A percentile compares a stretch with the other conserved stretches of the same genome.
These are phyloP conservation scores for Neurospora sp. DNA, from an alignment of 495 filamentous ascomycete species.

Conservation along the genomic window DNA sequence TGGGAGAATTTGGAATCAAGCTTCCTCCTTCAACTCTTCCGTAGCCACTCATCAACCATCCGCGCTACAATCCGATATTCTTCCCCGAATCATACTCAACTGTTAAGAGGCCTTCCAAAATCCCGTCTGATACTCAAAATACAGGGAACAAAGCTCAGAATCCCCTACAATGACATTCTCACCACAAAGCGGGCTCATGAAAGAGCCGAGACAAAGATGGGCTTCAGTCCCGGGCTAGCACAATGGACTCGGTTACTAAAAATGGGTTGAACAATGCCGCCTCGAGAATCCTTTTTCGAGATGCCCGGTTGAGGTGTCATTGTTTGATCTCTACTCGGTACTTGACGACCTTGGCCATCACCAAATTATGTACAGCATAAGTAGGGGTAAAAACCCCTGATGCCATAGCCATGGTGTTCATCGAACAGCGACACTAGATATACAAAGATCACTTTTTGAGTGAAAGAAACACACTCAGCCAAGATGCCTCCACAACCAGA, in stretches of 20 bases:
- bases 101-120: background rate
- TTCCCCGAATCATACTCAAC: background rate
- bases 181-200: background rate
- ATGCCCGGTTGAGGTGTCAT: background rate
- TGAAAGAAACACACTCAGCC: background rate
- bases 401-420: background rate
- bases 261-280: background rate
- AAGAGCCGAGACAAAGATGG: background rate
- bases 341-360: background rate
- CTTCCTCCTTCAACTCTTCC: background rate
- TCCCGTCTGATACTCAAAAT: background rate
- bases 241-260: background rate
- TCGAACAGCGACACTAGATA: background rate
- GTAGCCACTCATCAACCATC: background rate
- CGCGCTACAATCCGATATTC: background rate
- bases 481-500: background rate
- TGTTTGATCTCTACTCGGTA: background rate
- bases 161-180: background rate
- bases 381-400: background rate
- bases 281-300: background rate
- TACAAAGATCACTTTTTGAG: background rate
- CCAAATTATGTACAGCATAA: background rate
- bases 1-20: background rate
- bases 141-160: background rate
- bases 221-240: background rate